phyloP scores from a whole-genome alignment of 2,329 filamentous ascomycete species.

The Aspergillus pseudoglaucus region DNA sequence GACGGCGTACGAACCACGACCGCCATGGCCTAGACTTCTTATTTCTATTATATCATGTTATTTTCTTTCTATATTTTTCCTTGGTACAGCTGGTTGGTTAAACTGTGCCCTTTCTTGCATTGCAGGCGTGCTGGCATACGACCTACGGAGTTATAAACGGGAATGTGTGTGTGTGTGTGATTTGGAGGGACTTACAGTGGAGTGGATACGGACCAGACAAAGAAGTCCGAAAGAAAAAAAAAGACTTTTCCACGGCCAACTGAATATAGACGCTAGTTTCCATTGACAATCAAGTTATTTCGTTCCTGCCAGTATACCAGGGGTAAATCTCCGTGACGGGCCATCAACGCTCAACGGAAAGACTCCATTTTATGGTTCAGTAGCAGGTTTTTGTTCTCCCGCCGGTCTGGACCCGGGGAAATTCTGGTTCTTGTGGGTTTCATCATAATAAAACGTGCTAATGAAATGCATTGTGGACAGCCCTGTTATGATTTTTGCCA shows the following conservation, averaged over 20 bases:
- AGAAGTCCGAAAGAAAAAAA: constrained; percentile 2
- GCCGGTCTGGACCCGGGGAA: neutral
- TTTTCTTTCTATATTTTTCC: constrained; percentile 1
- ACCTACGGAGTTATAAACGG: constrained; percentile 12
- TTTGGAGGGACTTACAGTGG: constrained; percentile 8
- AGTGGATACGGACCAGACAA: constrained; percentile 4
- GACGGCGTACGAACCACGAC: constrained; percentile 20
- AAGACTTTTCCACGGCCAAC: constrained; percentile 5
- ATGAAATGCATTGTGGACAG: no score
- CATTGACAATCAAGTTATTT: no score
- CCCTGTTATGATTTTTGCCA: constrained; percentile 6
- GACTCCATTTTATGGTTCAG: no score
- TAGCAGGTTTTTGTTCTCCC: no score
- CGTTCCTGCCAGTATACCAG: no score
- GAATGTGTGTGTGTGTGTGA: constrained; percentile 6
- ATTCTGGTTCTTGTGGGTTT: neutral
- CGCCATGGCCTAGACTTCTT: constrained; percentile 19
- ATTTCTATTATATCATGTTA: constrained; percentile 5
- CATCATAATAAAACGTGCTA: neutral
- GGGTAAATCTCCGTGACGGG: no score
- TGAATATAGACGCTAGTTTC: no score
- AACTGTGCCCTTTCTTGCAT: constrained; percentile 11
- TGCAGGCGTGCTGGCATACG: constrained; percentile 18
- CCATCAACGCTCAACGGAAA: no score
- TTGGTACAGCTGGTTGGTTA: neutral